Evolutionary conservation across 2,329 filamentous ascomycete species (phyloP).

Genomic region (Trichoderma semiorbis): DNA sequence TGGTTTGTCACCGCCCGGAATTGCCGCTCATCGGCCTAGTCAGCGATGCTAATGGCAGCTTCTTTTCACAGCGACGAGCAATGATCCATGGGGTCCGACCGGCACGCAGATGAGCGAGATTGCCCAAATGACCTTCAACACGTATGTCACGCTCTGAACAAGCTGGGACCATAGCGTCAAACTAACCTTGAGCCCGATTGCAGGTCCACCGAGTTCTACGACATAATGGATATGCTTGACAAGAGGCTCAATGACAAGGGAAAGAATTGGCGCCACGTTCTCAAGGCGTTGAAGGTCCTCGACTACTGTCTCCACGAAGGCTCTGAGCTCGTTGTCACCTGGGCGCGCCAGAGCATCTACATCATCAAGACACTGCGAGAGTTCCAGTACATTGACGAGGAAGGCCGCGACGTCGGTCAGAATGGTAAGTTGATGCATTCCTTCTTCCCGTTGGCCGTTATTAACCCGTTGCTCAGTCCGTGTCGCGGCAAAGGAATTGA

Average conservation of each 20-base stretch:
- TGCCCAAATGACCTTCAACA: slow-evolving; percentile 95
- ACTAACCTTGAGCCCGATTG: background rate
- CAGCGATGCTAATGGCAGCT: slow-evolving; percentile 5
- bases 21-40: background rate
- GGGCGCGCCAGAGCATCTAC: slow-evolving; percentile 96
- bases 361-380: slow-evolving; percentile 98
- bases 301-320: slow-evolving; percentile 98
- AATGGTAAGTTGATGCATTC: slow-evolving; percentile 64
- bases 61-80: slow-evolving; percentile 77
- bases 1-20: slow-evolving; percentile 56
- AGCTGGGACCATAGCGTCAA: background rate
- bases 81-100: slow-evolving; percentile 97
- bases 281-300: slow-evolving; percentile 95
- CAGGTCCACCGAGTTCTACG: slow-evolving; percentile 95
- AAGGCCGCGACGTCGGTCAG: slow-evolving; percentile 90
- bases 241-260: slow-evolving; percentile 98
- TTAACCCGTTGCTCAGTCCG: slow-evolving; percentile 60
- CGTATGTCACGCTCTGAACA: slow-evolving; percentile 55
- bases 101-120: slow-evolving; percentile 99
- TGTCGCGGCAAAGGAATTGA: slow-evolving; percentile 93
- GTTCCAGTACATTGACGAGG: slow-evolving; percentile 95
- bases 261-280: slow-evolving; percentile 98
- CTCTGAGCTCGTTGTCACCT: slow-evolving; percentile 92
- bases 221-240: slow-evolving; percentile 99
- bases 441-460: background rate